phyloP scores from a whole-genome alignment of 371 early-diverging fungal species.

The Mucor racemosus region DNA sequence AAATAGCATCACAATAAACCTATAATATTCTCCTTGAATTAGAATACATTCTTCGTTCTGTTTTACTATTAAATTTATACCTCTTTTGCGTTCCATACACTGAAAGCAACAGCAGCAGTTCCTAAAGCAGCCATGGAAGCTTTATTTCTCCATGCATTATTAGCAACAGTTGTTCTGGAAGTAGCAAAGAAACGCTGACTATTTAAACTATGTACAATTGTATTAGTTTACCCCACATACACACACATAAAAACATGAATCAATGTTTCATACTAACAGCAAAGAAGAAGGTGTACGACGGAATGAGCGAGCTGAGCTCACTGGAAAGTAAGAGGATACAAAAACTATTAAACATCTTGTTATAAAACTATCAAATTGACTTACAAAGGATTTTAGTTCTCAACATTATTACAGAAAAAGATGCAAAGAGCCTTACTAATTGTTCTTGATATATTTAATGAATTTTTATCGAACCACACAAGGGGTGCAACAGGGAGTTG shows the following conservation, averaged over 20 bases:
- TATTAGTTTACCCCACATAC: background rate
- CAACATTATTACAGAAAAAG: slow-evolving; percentile 8
- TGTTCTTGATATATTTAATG: background rate
- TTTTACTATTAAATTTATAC: slow-evolving; percentile 8
- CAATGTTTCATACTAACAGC: slow-evolving; percentile 10
- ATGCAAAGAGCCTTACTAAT: background rate
- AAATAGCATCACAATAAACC: slow-evolving; percentile 40
- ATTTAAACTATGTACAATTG: background rate
- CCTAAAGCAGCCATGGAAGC: slow-evolving; percentile 18
- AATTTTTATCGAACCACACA: slow-evolving; percentile 10
- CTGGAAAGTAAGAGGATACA: background rate
- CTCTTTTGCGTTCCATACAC: slow-evolving; percentile 18
- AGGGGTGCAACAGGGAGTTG: slow-evolving; percentile 4
- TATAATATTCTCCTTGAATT: background rate
- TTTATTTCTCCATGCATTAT: slow-evolving; percentile 26
- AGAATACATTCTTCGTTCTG: background rate
- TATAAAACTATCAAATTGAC: no score
- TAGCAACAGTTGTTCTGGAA: slow-evolving; percentile 7
- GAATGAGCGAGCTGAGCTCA: slow-evolving; percentile 15
- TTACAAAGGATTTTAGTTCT: slow-evolving; percentile 15
- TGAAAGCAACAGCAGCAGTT: slow-evolving; percentile 18
- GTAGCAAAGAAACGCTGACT: slow-evolving; percentile 22
- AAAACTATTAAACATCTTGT: background rate
- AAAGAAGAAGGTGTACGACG: slow-evolving; percentile 12
- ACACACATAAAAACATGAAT: background rate